A percentile compares a stretch with the other conserved stretches of the same genome.
These are phyloP conservation scores for Plasmodium blacklocki DNA, from an alignment of 169 alveolate species.

Conservation along the genomic window DNA sequence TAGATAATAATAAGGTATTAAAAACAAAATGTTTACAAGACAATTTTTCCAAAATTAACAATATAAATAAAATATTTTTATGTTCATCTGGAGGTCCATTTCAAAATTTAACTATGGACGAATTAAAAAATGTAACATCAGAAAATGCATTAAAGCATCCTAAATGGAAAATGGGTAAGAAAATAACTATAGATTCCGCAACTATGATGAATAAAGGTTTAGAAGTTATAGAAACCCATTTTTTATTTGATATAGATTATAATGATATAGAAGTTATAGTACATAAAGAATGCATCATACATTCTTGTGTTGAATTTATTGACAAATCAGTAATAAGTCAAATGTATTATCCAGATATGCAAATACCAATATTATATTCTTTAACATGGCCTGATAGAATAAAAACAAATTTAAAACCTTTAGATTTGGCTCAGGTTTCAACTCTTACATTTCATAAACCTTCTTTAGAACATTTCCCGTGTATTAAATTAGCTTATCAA, in stretches of 20 bases:
- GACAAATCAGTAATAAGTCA: constrained; percentile 89
- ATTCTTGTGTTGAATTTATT: constrained; percentile 87
- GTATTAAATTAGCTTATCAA: constrained; percentile 85
- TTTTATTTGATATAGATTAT: constrained; percentile 85
- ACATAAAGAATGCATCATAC: constrained; percentile 90
- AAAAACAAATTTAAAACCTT: constrained; percentile 54
- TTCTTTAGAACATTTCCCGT: constrained; percentile 84
- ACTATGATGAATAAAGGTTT: constrained; percentile 92
- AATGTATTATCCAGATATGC: constrained; percentile 90
- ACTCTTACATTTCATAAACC: constrained; percentile 82
- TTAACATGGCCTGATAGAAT: constrained; percentile 85
- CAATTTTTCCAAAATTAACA: constrained; percentile 51
- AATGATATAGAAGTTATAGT: constrained; percentile 82
- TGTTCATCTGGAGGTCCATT: constrained; percentile 88
- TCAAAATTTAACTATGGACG: constrained; percentile 66
- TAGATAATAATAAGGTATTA: constrained; percentile 75
- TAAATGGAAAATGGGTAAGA: constrained; percentile 91
- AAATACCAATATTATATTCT: constrained; percentile 84
- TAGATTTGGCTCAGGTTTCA: constrained; percentile 70
- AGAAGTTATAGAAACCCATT: constrained; percentile 90
- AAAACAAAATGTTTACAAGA: constrained; percentile 52
- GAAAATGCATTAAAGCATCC: constrained; percentile 85
- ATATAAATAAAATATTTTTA: constrained; percentile 77
- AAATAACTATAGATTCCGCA: constrained; percentile 90
- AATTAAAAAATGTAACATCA: constrained; percentile 72